Evolutionary conservation across 2,329 filamentous ascomycete species (phyloP).

Genomic region (Pseudocercospora vitis): DNA sequence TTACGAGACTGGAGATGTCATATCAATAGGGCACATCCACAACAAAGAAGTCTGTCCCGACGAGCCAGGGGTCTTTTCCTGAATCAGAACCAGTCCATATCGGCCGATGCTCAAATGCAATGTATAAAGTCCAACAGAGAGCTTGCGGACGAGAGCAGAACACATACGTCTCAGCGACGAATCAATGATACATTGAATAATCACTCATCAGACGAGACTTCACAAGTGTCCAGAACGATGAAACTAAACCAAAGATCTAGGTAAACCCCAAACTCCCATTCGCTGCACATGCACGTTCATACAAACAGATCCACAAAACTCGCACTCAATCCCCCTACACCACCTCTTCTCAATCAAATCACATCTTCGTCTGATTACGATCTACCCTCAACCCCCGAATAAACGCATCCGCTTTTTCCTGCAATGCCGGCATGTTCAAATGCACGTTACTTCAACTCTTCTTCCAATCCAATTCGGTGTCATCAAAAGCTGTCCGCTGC

Average conservation of each 20-base stretch:
- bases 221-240: too few relatives aligned
- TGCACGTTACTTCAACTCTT: slow-evolving; percentile 15
- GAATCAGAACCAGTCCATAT: too few relatives aligned
- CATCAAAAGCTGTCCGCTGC: slow-evolving; percentile 29
- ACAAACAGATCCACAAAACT: not conserved
- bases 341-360: slow-evolving; percentile 17
- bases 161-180: not conserved
- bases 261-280: too few relatives aligned
- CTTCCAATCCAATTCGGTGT: slow-evolving; percentile 31
- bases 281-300: too few relatives aligned
- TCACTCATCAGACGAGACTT: not conserved
- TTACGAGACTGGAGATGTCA: not conserved
- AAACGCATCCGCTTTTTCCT: slow-evolving; percentile 22
- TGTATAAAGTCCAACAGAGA: too few relatives aligned
- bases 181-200: not conserved
- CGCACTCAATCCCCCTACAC: not conserved
- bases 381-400: slow-evolving; percentile 23
- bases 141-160: too few relatives aligned
- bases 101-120: too few relatives aligned
- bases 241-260: too few relatives aligned
- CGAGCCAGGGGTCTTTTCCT: too few relatives aligned
- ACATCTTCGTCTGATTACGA: too few relatives aligned
- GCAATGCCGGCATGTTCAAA: slow-evolving; percentile 9
- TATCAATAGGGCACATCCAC: not conserved
- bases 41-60: not conserved